Percentiles rank a stretch among this genome's conserved stretches.
phyloP scores from a whole-genome alignment of 495 filamentous ascomycete species.

The Xylaria nigripes region DNA sequence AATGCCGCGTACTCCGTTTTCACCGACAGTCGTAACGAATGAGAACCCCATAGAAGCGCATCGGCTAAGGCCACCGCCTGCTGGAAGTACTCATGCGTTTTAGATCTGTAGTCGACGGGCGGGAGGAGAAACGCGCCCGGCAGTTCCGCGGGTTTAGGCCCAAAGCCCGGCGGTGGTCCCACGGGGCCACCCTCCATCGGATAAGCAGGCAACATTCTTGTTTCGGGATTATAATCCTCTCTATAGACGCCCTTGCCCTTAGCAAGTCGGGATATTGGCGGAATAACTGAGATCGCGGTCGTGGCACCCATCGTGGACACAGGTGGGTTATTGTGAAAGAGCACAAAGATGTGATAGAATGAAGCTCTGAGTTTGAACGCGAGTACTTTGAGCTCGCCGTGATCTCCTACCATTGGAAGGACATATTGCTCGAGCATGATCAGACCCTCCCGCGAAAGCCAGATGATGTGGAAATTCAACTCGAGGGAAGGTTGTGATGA shows the following conservation, averaged over 20 bases:
- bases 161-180: slow-evolving; percentile 41
- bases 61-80: slow-evolving; percentile 70
- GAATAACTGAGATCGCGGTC: slow-evolving; percentile 20
- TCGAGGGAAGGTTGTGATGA: slow-evolving; percentile 59
- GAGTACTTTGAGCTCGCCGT: slow-evolving; percentile 74
- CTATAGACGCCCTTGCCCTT: slow-evolving; percentile 40
- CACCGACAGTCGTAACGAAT: slow-evolving; percentile 82
- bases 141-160: slow-evolving; percentile 41
- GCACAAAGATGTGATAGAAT: slow-evolving; percentile 93
- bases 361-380: slow-evolving; percentile 85
- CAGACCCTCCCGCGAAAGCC: slow-evolving; percentile 88
- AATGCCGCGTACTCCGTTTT: slow-evolving; percentile 94
- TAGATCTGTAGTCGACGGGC: slow-evolving; percentile 72
- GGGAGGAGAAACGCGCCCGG: slow-evolving; percentile 65
- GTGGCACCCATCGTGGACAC: slow-evolving; percentile 33
- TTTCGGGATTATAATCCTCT: slow-evolving; percentile 19
- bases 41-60: slow-evolving; percentile 67
- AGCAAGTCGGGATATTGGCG: slow-evolving; percentile 25
- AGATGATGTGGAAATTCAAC: slow-evolving; percentile 87
- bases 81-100: slow-evolving; percentile 71
- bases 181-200: slow-evolving; percentile 43
- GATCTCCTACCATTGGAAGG: slow-evolving; percentile 63
- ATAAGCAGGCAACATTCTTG: slow-evolving; percentile 28
- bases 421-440: slow-evolving; percentile 80
- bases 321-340: slow-evolving; percentile 73